Conservation (phyloP, 2,329 filamentous ascomycete species). For the Aspergillus sp. region DNA sequence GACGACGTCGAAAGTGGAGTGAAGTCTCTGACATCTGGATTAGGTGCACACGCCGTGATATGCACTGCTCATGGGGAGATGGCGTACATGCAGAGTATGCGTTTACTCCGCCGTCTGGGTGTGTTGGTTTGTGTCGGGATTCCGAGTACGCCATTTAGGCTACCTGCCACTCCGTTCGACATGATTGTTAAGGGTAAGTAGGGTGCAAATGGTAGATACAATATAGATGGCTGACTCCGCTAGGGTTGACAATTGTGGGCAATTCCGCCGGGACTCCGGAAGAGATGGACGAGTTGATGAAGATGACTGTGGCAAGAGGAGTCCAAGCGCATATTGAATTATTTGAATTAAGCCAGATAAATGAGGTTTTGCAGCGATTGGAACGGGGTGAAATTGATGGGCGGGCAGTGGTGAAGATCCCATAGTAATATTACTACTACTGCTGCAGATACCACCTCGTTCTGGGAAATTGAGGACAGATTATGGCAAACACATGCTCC, state of each 20-base stretch:
- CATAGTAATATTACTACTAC: slow-evolving; percentile 10
- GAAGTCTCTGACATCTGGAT: slow-evolving; percentile 32
- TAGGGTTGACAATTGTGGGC: slow-evolving; percentile 40
- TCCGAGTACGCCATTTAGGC: slow-evolving; percentile 36
- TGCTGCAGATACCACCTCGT: too few species aligned
- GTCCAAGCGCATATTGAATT: slow-evolving; percentile 33
- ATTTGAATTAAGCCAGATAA: slow-evolving; percentile 28
- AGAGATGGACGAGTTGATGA: slow-evolving; percentile 42
- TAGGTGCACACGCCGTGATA: slow-evolving; percentile 43
- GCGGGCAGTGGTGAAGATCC: slow-evolving; percentile 31
- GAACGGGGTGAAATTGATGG: slow-evolving; percentile 33
- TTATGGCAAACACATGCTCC: neutral
- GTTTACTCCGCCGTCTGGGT: slow-evolving; percentile 39
- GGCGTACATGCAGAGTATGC: slow-evolving; percentile 40
- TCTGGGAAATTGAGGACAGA: too few species aligned
- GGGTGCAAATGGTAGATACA: neutral
- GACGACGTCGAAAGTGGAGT: slow-evolving; percentile 36
- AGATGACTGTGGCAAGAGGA: slow-evolving; percentile 38
- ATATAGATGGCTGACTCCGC: neutral
- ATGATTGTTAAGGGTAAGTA: slow-evolving; percentile 40
- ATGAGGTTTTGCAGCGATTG: slow-evolving; percentile 29
- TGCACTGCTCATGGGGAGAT: slow-evolving; percentile 41
- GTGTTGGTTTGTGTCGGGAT: slow-evolving; percentile 45
- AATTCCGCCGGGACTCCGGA: slow-evolving; percentile 40
- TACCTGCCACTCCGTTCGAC: slow-evolving; percentile 42